Base-by-base conservation (phyloP, 306 rosid species). In the Gastrolobium bilobum region DNA sequence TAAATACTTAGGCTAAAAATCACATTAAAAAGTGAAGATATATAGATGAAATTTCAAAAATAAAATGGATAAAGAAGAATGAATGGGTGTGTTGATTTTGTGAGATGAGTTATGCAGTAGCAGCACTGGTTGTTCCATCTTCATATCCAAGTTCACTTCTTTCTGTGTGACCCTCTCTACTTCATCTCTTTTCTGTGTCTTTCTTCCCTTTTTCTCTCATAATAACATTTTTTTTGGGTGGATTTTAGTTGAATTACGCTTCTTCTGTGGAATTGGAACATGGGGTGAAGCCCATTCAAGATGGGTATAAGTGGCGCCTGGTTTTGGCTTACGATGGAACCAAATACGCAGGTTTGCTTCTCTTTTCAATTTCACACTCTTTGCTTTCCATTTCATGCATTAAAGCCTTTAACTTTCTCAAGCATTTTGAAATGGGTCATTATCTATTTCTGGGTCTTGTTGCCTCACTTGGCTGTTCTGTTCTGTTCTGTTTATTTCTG, bases 291-390 rank as follows among this genome's bases (percentile, higher is more conserved):
- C 79, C 75, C 39, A 15, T 64, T 54, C 79, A 53, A 79, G 77
- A 79, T 5, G 83, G 76, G 59, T 89, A 76, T 69, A 94, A 94
- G 40, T 94, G 98, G 98, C 97, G 98, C 39, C 72, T 94, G 69
- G 79, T 91, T 78, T 76, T 94, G 81, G 89, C 97, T 7, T 94
- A 90, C 68, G 98, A 94, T 20, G 98, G 97, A 54, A 94, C 98
- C 40, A 78, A 81, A 1, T 94, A 94, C 56, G 77, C 97, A 81
- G 98, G 98, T 88, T 70, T 68, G 15, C 70, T 72, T 76, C 61
- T 7, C 75, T 50, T 71, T 9, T 38, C 63, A 20, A 33, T 63
- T 57, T 76, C 66, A 6, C 56, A 15, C 15, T 58, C 62, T 37
- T 15, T 11, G n/a, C 62, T 30, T 38, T 65, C 35, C n/a, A 42